Conservation (phyloP, 805 yeast species). For the Deakozyma indianensis region DNA sequence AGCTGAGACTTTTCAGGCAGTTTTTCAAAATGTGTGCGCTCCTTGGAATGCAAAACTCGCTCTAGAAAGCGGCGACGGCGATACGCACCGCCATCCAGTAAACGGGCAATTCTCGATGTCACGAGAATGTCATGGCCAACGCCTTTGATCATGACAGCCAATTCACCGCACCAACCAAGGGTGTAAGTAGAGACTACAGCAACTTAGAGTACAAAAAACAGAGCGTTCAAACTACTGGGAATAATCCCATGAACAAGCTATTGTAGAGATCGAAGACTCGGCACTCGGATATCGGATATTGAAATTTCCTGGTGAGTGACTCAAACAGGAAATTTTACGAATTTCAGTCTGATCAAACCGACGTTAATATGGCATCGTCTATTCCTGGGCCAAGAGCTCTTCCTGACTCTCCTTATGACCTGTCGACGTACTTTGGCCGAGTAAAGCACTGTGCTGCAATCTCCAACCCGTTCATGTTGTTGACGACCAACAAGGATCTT, state of each 20-base stretch:
- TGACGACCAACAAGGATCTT: slow-evolving; percentile 54
- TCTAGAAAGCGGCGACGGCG: slow-evolving; percentile 27
- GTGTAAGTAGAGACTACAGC: too few relatives aligned
- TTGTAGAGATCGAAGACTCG: too few relatives aligned
- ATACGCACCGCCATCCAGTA: slow-evolving; percentile 26
- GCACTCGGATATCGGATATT: too few relatives aligned
- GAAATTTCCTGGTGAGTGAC: too few relatives aligned
- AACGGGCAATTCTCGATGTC: slow-evolving; percentile 29
- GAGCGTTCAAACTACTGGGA: too few relatives aligned
- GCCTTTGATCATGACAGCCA: slow-evolving; percentile 27
- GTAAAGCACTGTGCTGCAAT: slow-evolving; percentile 89
- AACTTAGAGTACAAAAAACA: too few relatives aligned
- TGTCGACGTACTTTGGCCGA: slow-evolving; percentile 80
- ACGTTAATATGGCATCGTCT: slow-evolving; percentile 62
- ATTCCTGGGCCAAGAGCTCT: slow-evolving; percentile 67
- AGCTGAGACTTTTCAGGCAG: slow-evolving; percentile 2
- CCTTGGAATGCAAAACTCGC: slow-evolving; percentile 38
- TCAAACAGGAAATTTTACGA: background rate
- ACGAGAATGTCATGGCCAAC: slow-evolving; percentile 46
- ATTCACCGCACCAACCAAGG: too few relatives aligned
- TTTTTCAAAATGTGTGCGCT: slow-evolving; percentile 24
- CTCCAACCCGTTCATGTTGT: slow-evolving; percentile 77
- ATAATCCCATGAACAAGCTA: too few relatives aligned
- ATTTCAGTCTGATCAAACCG: slow-evolving; percentile 1
- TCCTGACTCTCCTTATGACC: slow-evolving; percentile 70